Percentiles rank a stretch among this genome's conserved stretches.
phyloP scores from a whole-genome alignment of 1,139 yeast genomes.

The Scheffersomyces illinoinensis region DNA sequence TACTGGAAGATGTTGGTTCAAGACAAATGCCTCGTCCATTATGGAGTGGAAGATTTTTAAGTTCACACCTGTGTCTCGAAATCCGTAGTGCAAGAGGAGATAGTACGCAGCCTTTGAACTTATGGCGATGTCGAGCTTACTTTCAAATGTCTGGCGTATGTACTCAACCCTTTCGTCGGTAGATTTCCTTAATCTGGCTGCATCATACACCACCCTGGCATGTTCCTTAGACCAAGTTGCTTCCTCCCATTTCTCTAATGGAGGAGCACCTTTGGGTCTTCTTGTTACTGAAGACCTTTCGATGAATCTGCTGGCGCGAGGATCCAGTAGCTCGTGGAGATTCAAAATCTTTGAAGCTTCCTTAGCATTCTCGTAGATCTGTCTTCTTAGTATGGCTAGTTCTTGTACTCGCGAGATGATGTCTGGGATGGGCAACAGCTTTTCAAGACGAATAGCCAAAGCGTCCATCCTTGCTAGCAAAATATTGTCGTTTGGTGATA shows the following conservation, averaged over 20 bases:
- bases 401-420: constrained; percentile 20
- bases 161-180: constrained; percentile 1
- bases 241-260: not conserved
- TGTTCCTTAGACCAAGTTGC: constrained; percentile 12
- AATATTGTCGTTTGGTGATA: constrained; percentile 6
- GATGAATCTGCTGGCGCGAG: not conserved
- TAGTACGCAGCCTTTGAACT: constrained; percentile 14
- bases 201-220: constrained; percentile 8
- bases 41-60: constrained; percentile 10
- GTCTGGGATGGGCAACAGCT: constrained; percentile 22
- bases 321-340: constrained; percentile 3
- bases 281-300: not conserved
- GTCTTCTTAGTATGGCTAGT: constrained; percentile 29
- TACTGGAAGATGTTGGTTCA: constrained; percentile 3
- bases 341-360: constrained; percentile 29
- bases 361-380: constrained; percentile 29
- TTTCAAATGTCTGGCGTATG: constrained; percentile 6
- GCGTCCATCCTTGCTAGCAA: constrained; percentile 8
- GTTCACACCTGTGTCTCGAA: constrained; percentile 9
- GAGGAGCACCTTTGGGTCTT: not conserved
- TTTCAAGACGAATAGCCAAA: constrained; percentile 17
- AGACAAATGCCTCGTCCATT: constrained; percentile 15
- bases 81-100: constrained; percentile 20
- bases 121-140: constrained; percentile 6
- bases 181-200: constrained; percentile 1